Percentiles rank a stretch among this genome's conserved stretches.
These are phyloP conservation scores for Arabidopsis hybrid DNA, from an alignment of 441 rosid genomes.

Conservation along the genomic window DNA sequence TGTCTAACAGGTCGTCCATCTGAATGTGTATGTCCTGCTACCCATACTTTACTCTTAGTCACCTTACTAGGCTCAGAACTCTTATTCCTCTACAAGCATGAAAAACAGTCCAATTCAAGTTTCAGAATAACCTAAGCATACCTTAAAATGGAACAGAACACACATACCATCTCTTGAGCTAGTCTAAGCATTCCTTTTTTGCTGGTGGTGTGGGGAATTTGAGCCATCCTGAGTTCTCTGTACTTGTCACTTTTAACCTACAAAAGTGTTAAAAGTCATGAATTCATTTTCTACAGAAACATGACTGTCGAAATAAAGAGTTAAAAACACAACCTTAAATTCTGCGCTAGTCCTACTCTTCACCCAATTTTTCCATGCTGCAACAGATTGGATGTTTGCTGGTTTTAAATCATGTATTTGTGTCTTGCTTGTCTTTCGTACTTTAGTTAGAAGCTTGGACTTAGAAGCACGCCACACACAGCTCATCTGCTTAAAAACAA, in stretches of 20 bases:
- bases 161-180: not conserved
- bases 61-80: not conserved
- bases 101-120: no score
- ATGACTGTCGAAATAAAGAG: not conserved
- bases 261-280: no score
- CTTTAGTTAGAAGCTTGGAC: not conserved
- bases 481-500: no score
- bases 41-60: not conserved
- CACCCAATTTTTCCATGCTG: not conserved
- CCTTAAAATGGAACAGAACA: no score
- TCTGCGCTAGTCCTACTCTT: not conserved
- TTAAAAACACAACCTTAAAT: not conserved
- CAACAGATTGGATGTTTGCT: not conserved
- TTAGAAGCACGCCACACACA: not conserved
- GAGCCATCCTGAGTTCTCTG: not conserved
- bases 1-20: not conserved
- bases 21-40: slow-evolving; percentile 2
- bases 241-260: not conserved
- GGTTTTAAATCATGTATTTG: not conserved
- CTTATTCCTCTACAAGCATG: not conserved
- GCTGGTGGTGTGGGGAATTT: not conserved
- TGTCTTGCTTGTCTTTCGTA: not conserved
- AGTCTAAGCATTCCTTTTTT: not conserved
- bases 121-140: no score
- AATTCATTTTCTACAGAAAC: no score